Evolutionary conservation across 1,284 basidiomycete species (phyloP), one percentile per base, ranked within the genome.

Genomic region (Cryptococcus neoformans): DNA sequence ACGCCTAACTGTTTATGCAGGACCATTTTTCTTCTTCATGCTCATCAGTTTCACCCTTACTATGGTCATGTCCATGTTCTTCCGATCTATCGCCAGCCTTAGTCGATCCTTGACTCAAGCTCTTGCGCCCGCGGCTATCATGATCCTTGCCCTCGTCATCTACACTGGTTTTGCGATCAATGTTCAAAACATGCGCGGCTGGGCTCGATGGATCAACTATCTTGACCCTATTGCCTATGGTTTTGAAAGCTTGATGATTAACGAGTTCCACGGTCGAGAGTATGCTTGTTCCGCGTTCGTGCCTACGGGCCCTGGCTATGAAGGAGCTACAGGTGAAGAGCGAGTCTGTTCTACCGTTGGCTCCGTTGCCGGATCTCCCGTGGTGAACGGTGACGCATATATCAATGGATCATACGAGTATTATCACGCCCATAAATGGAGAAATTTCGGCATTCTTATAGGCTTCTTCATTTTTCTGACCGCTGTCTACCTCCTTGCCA

Each of bases 331-430:
- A 64, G 0, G 68, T 69, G 0, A 56, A 58, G 6, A 63, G 48
- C 64, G 65, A 16, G 72, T 80, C 7, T 83, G 83, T 67, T 69
- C 71, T 9, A 64, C 76, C 7, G 72, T 75, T 3, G 82, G 82
- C 6, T 62, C 80, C 0, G 62, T 66, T 5, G 66, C 79, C 4
- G 78, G 81, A 6, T 56, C 65, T 3, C 10, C 53, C 6, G 44
- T 56, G n/a, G 79, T 84, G 41, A 69, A 75, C 21, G 82, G 82
- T 0, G 78, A 81, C 34, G 66, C 67, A 11, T 90, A 86, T 73
- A 74, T 90, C 40, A 63, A 60, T 14, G 70, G 84, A 0, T 83
- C 85, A 0, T 94, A 82, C 71, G 79, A 77, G 0, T 94, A 90
- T 74, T 68, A 77, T 16, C 82, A 82, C 57, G 73, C 70, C 28